Conservation (phyloP, 306 rosid genomes). For the Begonia masoniana region DNA sequence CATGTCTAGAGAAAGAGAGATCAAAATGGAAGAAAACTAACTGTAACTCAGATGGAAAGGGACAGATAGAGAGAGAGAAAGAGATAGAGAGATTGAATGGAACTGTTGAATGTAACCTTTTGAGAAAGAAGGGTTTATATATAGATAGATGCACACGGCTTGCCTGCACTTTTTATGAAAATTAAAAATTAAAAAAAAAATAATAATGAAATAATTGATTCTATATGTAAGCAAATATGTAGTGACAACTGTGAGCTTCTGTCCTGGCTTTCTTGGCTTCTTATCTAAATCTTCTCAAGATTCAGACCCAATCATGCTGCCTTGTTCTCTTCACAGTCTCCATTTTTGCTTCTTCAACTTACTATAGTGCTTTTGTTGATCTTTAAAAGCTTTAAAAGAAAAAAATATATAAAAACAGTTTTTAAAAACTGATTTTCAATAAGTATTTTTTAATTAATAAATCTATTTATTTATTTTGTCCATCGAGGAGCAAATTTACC, state of each 20-base stretch:
- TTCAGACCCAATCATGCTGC: background rate
- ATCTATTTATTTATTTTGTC: no score
- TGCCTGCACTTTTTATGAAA: background rate
- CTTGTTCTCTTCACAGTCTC: background rate
- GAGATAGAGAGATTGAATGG: conserved; percentile 2
- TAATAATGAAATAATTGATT: conserved; percentile 1
- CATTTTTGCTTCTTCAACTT: background rate
- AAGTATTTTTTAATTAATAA: no score
- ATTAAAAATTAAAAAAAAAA: background rate
- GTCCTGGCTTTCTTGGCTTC: conserved; percentile 11
- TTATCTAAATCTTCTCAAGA: background rate
- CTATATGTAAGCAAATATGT: conserved; percentile 15
- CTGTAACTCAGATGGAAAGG: conserved; percentile 5
- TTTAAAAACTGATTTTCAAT: no score
- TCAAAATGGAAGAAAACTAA: conserved; percentile 5
- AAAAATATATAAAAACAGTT: no score
- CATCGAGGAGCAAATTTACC: background rate
- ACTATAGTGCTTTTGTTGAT: background rate
- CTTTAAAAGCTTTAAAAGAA: no score
- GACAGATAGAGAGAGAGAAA: background rate
- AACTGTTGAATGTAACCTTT: conserved; percentile 33
- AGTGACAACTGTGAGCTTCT: conserved; percentile 41
- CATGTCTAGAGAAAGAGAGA: conserved; percentile 20
- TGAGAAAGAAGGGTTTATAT: conserved; percentile 16
- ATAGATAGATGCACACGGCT: conserved; percentile 11